Evolutionary conservation across 768 basidiomycete species (phyloP).

Genomic region (Tylopilus sp.): DNA sequence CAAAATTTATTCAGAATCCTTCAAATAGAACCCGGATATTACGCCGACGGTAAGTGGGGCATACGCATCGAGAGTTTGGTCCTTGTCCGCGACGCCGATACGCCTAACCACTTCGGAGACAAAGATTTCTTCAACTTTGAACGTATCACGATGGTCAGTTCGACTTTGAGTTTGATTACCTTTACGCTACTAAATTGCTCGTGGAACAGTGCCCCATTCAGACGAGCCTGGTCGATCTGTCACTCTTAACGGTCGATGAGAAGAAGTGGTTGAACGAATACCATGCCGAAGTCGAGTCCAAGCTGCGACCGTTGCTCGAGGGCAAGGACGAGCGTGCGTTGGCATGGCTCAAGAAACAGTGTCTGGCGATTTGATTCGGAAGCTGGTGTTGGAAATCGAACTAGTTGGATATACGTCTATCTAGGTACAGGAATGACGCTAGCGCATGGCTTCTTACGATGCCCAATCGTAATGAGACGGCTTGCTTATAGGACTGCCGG

Average conservation of each 20-base stretch:
- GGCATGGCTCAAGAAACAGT: slow-evolving; percentile 22
- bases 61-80: slow-evolving; percentile 93
- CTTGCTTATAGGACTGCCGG: no score
- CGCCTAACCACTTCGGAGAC: slow-evolving; percentile 76
- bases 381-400: neutral
- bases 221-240: slow-evolving; percentile 69
- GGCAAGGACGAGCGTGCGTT: slow-evolving; percentile 30
- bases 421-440: neutral
- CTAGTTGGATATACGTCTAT: neutral
- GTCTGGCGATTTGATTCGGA: slow-evolving; percentile 10
- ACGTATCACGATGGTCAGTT: slow-evolving; percentile 77
- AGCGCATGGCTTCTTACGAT: no score
- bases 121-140: slow-evolving; percentile 84
- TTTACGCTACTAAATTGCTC: neutral
- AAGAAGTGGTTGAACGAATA: slow-evolving; percentile 81
- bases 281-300: slow-evolving; percentile 58
- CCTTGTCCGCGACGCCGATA: slow-evolving; percentile 66
- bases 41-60: slow-evolving; percentile 86
- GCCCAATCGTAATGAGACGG: no score
- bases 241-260: slow-evolving; percentile 65
- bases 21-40: slow-evolving; percentile 78
- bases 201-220: slow-evolving; percentile 71
- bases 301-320: slow-evolving; percentile 59
- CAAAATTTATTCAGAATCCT: neutral
- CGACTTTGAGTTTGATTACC: neutral